A percentile compares a stretch with the other conserved stretches of the same genome.
These are phyloP conservation scores for Aspergillus fructus DNA, from an alignment of 2,329 filamentous ascomycete genomes.

Conservation along the genomic window DNA sequence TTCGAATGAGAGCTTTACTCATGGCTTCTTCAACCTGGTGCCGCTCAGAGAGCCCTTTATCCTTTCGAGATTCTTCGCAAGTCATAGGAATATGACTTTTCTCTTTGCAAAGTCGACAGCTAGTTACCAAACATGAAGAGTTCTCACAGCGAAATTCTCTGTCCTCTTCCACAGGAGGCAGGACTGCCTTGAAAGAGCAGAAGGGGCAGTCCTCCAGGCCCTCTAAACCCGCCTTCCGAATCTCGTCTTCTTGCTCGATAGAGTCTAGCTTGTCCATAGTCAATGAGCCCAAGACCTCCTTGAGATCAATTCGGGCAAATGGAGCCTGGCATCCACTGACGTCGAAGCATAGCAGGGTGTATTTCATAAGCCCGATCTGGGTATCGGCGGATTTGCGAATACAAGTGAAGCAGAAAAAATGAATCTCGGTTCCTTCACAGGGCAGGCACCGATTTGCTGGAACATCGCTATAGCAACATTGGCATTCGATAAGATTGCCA, in stretches of 20 bases:
- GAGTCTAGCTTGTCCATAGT: conserved; percentile 64
- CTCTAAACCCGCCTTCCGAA: conserved; percentile 69
- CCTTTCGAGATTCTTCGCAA: conserved; percentile 65
- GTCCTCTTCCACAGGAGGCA: conserved; percentile 64
- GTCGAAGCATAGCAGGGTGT: conserved; percentile 70
- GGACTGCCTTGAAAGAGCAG: conserved; percentile 76
- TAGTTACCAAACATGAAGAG: conserved; percentile 61
- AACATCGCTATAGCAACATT: conserved; percentile 69
- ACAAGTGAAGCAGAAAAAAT: conserved; percentile 72
- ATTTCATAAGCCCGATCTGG: conserved; percentile 67
- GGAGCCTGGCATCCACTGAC: conserved; percentile 62
- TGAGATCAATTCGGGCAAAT: conserved; percentile 59
- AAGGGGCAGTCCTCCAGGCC: conserved; percentile 76
- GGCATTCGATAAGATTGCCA: conserved; percentile 65
- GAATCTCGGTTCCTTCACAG: conserved; percentile 59
- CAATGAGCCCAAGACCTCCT: conserved; percentile 58
- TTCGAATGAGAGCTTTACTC: conserved; percentile 74
- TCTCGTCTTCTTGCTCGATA: conserved; percentile 68
- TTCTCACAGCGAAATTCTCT: conserved; percentile 73
- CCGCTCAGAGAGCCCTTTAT: conserved; percentile 60
- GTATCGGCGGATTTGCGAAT: conserved; percentile 64
- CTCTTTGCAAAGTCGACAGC: conserved; percentile 67
- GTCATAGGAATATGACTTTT: conserved; percentile 70
- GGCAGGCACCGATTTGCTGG: conserved; percentile 67
- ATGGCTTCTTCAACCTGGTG: conserved; percentile 79